Percentiles rank a stretch among this genome's conserved stretches.
Conservation (phyloP, 305 asterid species). For the Fraxinus paxiana region DNA sequence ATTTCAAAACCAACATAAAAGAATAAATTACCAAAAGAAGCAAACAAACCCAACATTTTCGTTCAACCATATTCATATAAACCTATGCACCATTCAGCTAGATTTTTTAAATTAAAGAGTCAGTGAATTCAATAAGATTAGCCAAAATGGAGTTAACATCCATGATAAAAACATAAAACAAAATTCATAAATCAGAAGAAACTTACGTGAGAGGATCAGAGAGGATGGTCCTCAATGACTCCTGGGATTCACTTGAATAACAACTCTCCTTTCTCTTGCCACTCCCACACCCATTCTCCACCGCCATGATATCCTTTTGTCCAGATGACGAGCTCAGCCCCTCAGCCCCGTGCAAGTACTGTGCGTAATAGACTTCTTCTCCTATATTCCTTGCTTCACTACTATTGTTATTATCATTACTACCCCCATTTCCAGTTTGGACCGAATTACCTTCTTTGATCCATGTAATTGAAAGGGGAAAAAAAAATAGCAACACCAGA, state of each 20-base stretch:
- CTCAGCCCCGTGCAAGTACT: slow-evolving; percentile 52
- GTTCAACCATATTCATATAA: background rate
- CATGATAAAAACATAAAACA: background rate
- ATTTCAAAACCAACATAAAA: background rate
- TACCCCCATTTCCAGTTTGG: slow-evolving; percentile 38
- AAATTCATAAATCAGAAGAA: background rate
- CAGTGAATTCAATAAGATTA: background rate
- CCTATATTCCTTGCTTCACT: slow-evolving; percentile 37
- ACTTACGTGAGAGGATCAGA: slow-evolving; percentile 87
- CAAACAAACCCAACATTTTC: background rate
- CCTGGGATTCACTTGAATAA: slow-evolving; percentile 55
- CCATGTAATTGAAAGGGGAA: slow-evolving; percentile 26
- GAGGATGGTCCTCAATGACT: slow-evolving; percentile 66
- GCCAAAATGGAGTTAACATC: background rate
- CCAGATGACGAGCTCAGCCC: slow-evolving; percentile 55
- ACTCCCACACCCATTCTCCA: slow-evolving; percentile 56
- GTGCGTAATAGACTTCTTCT: slow-evolving; percentile 51
- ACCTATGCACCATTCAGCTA: slow-evolving; percentile 15
- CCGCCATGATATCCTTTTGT: slow-evolving; percentile 42
- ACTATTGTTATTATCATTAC: slow-evolving; percentile 33
- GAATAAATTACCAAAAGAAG: background rate
- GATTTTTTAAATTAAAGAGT: background rate
- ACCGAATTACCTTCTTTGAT: slow-evolving; percentile 45
- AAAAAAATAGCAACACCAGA: slow-evolving; percentile 1
- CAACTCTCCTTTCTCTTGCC: slow-evolving; percentile 70